Evolutionary conservation across 2,329 filamentous ascomycete species (phyloP).

Genomic region (Aulographum hederae): DNA sequence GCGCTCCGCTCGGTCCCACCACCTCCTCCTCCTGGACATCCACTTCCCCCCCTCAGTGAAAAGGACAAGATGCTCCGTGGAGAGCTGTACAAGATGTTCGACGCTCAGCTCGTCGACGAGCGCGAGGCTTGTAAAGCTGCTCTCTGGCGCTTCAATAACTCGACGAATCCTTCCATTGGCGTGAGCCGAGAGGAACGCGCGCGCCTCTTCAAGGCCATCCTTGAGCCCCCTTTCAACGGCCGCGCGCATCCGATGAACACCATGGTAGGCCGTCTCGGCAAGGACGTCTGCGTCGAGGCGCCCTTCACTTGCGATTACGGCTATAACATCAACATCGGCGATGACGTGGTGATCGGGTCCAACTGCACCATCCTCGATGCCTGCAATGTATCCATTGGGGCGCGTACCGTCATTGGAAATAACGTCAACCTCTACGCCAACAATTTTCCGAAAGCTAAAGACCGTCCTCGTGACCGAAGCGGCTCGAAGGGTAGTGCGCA

Average conservation of each 20-base stretch:
- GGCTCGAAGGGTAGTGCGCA: constrained; percentile 43
- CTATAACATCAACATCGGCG: constrained; percentile 80
- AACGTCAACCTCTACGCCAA: constrained; percentile 76
- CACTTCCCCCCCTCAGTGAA: constrained; percentile 36
- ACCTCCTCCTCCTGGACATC: constrained; percentile 8
- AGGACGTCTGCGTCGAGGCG: constrained; percentile 60
- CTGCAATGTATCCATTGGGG: constrained; percentile 65
- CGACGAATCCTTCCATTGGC: constrained; percentile 54
- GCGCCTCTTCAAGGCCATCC: constrained; percentile 52
- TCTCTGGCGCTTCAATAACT: constrained; percentile 74
- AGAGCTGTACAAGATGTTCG: constrained; percentile 61
- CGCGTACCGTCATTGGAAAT: constrained; percentile 51
- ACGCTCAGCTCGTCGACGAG: constrained; percentile 61
- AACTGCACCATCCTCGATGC: constrained; percentile 78
- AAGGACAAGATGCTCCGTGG: constrained; percentile 82
- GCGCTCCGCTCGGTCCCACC: not conserved
- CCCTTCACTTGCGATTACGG: constrained; percentile 91
- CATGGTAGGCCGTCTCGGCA: constrained; percentile 36
- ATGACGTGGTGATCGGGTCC: constrained; percentile 65
- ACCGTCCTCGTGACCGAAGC: constrained; percentile 36
- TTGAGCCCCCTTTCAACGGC: constrained; percentile 39
- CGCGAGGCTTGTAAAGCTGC: constrained; percentile 70
- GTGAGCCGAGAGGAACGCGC: constrained; percentile 45
- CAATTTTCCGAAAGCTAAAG: no score
- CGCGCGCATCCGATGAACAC: constrained; percentile 12